Base-by-base conservation (phyloP, 768 basidiomycete species). In the Mycena vitilis region DNA sequence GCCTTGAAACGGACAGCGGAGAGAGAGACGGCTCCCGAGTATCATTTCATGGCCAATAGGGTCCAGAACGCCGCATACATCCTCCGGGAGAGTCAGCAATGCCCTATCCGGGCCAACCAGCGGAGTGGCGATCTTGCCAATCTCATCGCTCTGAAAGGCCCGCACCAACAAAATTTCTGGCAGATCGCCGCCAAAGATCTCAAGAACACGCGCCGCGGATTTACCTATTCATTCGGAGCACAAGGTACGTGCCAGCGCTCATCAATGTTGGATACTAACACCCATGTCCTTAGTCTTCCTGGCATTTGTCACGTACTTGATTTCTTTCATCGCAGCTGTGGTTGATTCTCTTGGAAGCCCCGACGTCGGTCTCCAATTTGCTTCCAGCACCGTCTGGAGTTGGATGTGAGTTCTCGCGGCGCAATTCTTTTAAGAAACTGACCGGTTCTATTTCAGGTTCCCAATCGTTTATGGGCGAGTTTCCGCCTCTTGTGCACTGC, bases 341-440 rank as follows among this genome's bases (percentile, higher is more conserved):
- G 40, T 56, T 42, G 64, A 66, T 30, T 60, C 45, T n/a, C 51
- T 64, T 11, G 68, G 63, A 1, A 60, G 59, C 55, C 45, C 60
- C 15, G 63, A 63, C 40, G 64, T 68, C 25, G 72, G 54, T 30
- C 63, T 68, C 6, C 72, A 71, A 47, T 68, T 70, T 60, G 71
- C 71, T n/a, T 69, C 71, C 34, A 67, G 72, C 13, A 38, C 63
- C 5, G 54, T 73, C 44, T 73, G 72, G 72, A 60, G 58, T 48
- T 73, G 72, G 72, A 67, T 73, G 63, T 66, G 30, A 51, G 65
- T 12, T 49, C 30, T 30, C 30, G 30, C 30, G 2, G 5, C 5
- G 30, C 30, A 30, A 30, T 40, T 36, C 13, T 15, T 1, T 23
- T 11, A 16, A 36, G 47, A 2, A 13, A 34, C 23, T 11, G 37